Conservation (phyloP, 306 rosid genomes). For the Castanospermum australe region DNA sequence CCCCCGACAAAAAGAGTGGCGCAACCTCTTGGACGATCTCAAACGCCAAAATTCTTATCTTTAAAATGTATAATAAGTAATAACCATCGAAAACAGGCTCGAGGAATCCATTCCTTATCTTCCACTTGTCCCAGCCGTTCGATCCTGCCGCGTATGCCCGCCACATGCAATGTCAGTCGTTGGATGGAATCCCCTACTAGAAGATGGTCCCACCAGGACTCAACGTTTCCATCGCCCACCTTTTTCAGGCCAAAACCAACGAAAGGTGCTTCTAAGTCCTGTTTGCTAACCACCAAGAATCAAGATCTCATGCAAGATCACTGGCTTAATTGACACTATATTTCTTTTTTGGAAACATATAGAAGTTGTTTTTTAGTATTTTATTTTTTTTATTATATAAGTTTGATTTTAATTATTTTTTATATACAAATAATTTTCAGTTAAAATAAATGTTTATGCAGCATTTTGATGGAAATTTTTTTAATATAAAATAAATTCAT, state of each 20-base stretch:
- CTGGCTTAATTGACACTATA: too few species aligned
- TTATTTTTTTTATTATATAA: too few species aligned
- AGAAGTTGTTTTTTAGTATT: too few species aligned
- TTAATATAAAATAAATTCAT: too few species aligned
- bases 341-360: too few species aligned
- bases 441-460: too few species aligned
- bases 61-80: neutral
- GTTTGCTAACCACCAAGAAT: neutral
- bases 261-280: neutral
- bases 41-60: neutral
- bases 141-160: slow-evolving; percentile 19
- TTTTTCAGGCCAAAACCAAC: neutral
- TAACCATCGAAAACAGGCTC: neutral
- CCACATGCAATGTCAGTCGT: neutral
- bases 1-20: neutral
- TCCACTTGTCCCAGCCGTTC: slow-evolving; percentile 10
- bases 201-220: slow-evolving; percentile 7
- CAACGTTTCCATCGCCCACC: slow-evolving; percentile 6
- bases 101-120: slow-evolving; percentile 30
- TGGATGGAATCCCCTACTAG: neutral
- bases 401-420: too few species aligned
- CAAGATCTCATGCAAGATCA: neutral
- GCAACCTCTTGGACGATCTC: neutral
- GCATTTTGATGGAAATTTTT: too few species aligned
- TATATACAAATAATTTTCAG: too few species aligned